Evolutionary conservation across 352 stramenopile species (phyloP).

Genomic region (Globisporangium okanoganense): DNA sequence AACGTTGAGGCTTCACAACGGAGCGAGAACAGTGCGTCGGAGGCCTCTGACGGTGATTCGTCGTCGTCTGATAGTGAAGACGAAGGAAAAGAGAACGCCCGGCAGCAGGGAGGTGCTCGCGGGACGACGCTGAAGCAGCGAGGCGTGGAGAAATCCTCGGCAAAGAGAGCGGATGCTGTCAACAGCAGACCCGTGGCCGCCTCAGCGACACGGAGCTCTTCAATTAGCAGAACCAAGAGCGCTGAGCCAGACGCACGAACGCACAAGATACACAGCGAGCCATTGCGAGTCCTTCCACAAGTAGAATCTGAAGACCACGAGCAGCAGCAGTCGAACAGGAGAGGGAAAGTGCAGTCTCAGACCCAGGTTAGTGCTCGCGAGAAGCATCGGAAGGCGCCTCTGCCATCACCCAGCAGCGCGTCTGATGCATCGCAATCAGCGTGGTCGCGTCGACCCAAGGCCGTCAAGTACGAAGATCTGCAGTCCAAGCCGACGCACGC

Average conservation of each 20-base stretch:
- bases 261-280: not conserved
- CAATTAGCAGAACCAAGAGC: not conserved
- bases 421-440: conserved; percentile 2
- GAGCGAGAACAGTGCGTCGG: not conserved
- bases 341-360: not conserved
- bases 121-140: not conserved
- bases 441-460: conserved; percentile 10
- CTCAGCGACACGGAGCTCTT: not conserved
- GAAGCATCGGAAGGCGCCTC: not conserved
- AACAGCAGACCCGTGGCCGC: conserved; percentile 5
- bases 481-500: not conserved
- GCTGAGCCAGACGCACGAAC: not conserved
- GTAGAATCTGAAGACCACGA: not conserved
- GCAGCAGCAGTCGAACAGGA: not conserved
- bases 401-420: conserved; percentile 11
- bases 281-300: not conserved
- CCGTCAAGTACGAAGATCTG: conserved; percentile 4
- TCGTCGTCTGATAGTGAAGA: not conserved
- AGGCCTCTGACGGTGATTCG: not conserved
- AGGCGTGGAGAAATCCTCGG: not conserved
- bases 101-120: not conserved
- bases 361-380: not conserved
- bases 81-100: conserved; percentile 13
- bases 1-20: not conserved
- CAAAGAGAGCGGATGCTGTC: not conserved